Percentiles rank a stretch among this genome's conserved stretches.
phyloP scores from a whole-genome alignment of 495 filamentous ascomycete genomes.

The Penicillium paradoxum region DNA sequence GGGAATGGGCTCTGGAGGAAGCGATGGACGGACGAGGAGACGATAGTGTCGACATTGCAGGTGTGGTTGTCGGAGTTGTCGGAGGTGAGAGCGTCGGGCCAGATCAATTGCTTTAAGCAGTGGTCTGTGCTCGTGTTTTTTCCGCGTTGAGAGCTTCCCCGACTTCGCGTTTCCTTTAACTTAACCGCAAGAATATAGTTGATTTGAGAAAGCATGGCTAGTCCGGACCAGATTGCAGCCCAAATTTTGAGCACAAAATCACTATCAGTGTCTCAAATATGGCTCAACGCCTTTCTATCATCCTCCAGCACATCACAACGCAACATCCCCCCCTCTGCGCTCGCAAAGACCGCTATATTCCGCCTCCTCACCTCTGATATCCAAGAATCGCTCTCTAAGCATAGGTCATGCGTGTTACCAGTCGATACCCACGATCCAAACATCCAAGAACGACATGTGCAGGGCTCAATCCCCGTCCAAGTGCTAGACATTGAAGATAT shows the following conservation, averaged over 20 bases:
- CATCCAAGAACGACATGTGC: conserved; percentile 50
- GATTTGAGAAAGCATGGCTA: conserved; percentile 27
- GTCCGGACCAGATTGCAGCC: conserved; percentile 35
- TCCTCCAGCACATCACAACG: conserved; percentile 31
- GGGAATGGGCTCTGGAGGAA: conserved; percentile 55
- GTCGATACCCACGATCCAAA: conserved; percentile 46
- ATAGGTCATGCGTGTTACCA: conserved; percentile 53
- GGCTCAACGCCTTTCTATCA: conserved; percentile 41
- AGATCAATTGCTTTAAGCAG: conserved; percentile 24
- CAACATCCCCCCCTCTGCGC: conserved; percentile 62
- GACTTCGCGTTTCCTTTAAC: conserved; percentile 1
- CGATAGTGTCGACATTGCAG: conserved; percentile 71
- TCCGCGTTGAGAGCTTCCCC: conserved; percentile 1
- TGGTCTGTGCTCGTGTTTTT: conserved; percentile 26
- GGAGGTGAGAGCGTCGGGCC: conserved; percentile 7
- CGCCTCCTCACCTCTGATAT: conserved; percentile 78
- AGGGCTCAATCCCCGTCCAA: conserved; percentile 66
- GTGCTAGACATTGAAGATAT: conserved; percentile 82
- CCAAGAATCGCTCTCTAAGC: conserved; percentile 50
- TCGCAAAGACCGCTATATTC: conserved; percentile 73
- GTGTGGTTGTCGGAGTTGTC: conserved; percentile 1
- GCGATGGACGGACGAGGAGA: conserved; percentile 67
- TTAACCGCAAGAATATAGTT: neutral
- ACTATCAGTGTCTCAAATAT: conserved; percentile 38
- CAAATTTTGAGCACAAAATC: conserved; percentile 42